Evolutionary conservation across 225 moss, liverwort and hornwort genomes (phyloP).

Genomic region (Thuidium tamariscinum): DNA sequence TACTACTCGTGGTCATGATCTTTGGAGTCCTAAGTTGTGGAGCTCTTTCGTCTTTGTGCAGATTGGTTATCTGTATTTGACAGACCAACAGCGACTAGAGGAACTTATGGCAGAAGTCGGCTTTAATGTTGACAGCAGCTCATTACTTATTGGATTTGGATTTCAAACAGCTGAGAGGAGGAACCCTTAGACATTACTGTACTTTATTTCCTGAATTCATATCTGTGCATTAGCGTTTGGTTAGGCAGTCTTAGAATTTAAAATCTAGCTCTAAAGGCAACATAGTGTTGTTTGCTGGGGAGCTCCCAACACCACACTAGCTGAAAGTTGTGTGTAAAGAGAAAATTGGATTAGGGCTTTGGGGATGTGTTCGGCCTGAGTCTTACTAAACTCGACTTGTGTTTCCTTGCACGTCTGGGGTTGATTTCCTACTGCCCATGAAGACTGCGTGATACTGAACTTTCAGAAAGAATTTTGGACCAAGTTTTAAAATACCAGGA

Average conservation of each 20-base stretch:
- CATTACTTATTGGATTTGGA: constrained; percentile 34
- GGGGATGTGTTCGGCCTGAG: neutral
- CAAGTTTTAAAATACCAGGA: neutral
- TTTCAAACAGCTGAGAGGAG: constrained; percentile 12
- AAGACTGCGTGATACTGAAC: neutral
- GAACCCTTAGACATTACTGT: neutral
- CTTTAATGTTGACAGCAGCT: constrained; percentile 32
- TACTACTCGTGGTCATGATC: neutral
- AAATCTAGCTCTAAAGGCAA: neutral
- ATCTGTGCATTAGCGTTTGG: neutral
- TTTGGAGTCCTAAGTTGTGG: neutral
- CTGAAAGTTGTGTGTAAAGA: neutral
- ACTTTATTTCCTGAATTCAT: neutral
- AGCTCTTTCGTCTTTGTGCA: constrained; percentile 21
- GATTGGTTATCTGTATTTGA: constrained; percentile 93
- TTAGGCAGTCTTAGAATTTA: neutral
- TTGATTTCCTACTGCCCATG: neutral
- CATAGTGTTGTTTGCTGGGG: neutral
- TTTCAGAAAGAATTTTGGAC: neutral
- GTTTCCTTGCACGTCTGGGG: neutral
- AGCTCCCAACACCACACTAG: neutral
- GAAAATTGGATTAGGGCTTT: neutral
- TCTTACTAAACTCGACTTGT: neutral
- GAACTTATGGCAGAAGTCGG: constrained; percentile 74
- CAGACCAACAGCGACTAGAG: constrained; percentile 51